phyloP scores from a whole-genome alignment of 345 rosid species.

The Gossypium longicalyx region DNA sequence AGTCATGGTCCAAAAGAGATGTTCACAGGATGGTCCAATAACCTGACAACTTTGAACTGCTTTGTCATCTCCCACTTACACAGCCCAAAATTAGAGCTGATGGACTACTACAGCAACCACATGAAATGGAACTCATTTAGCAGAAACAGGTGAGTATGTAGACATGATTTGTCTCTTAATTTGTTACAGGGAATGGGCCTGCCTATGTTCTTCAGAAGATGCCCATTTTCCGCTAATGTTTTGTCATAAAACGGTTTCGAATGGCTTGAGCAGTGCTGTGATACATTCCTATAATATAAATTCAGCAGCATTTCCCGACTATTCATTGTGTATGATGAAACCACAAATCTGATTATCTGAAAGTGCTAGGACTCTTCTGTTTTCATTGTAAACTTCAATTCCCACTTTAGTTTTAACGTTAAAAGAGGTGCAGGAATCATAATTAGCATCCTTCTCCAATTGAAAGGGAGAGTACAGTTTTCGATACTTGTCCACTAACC shows the following conservation, averaged over 20 bases:
- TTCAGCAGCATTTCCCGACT: background rate
- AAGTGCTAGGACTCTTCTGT: background rate
- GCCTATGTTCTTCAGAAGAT: background rate
- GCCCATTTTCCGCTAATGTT: too few species aligned
- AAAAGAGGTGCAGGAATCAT: slow-evolving; percentile 27
- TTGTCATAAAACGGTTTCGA: too few species aligned
- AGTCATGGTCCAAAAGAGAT: background rate
- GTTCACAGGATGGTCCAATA: background rate
- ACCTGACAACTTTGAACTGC: too few species aligned
- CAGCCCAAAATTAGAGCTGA: background rate
- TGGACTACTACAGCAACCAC: background rate
- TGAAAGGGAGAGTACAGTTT: slow-evolving; percentile 14
- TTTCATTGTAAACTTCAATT: background rate
- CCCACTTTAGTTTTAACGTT: background rate
- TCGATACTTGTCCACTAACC: slow-evolving; percentile 18
- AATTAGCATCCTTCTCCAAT: slow-evolving; percentile 26
- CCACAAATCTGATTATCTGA: background rate
- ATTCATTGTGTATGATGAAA: slow-evolving; percentile 1
- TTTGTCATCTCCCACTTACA: background rate
- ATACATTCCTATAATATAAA: background rate
- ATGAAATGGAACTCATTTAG: background rate
- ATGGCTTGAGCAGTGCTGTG: background rate
- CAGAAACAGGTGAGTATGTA: background rate
- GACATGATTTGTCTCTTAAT: background rate
- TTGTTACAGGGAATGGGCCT: background rate